These are phyloP conservation scores for Suillus decipiens DNA, from an alignment of 768 basidiomycete species.

Conservation along the genomic window DNA sequence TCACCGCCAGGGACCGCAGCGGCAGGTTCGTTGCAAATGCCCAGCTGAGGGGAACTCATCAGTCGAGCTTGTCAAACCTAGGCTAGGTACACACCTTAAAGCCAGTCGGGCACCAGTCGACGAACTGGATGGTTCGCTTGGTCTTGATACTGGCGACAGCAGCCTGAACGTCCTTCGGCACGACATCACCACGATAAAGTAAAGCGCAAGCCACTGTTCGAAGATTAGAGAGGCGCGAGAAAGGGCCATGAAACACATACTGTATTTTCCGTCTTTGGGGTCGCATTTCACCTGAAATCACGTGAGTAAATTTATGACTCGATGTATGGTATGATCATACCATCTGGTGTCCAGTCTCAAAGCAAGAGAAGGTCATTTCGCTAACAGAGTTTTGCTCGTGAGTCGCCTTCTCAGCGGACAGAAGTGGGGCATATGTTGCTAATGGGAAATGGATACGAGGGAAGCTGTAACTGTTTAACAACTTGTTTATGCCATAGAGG, in stretches of 20 bases:
- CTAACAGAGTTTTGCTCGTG: constrained; percentile 98
- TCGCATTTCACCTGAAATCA: constrained; percentile 73
- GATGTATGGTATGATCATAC: constrained; percentile 35
- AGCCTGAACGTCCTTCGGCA: constrained; percentile 92
- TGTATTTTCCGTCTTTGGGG: constrained; percentile 98
- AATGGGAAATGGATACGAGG: constrained; percentile 99
- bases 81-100: constrained; percentile 61
- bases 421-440: constrained; percentile 92
- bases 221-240: constrained; percentile 18
- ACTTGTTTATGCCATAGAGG: constrained; percentile 10
- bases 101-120: constrained; percentile 98
- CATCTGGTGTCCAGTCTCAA: constrained; percentile 97
- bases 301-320: constrained; percentile 5
- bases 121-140: constrained; percentile 96
- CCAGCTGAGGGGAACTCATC: constrained; percentile 56
- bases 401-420: constrained; percentile 92
- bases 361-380: constrained; percentile 98
- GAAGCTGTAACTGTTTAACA: constrained; percentile 54
- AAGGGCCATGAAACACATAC: constrained; percentile 45
- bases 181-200: constrained; percentile 94
- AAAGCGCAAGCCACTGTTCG: constrained; percentile 83
- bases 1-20: constrained; percentile 93
- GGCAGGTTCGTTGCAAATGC: constrained; percentile 96
- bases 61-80: constrained; percentile 14
- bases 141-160: constrained; percentile 96